Conservation (phyloP, 2,329 filamentous ascomycete genomes). For the Colletotrichum karsti region DNA sequence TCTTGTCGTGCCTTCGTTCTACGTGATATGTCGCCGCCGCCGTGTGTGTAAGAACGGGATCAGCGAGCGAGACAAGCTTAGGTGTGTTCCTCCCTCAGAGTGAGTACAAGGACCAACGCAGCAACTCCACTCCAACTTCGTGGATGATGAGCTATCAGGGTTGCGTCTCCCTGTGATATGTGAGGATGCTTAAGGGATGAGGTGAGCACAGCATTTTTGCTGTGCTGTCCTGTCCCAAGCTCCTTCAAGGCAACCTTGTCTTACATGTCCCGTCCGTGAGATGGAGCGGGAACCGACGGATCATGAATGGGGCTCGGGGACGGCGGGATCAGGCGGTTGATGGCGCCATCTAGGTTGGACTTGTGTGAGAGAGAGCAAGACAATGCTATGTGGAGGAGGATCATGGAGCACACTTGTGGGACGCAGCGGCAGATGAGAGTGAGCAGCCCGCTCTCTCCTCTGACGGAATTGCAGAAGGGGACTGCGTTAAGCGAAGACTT, state of each 20-base stretch:
- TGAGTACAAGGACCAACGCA: too few species aligned
- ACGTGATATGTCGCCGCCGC: neutral
- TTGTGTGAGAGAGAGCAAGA: neutral
- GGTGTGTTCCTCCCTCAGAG: too few species aligned
- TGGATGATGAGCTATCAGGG: neutral
- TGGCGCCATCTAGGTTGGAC: constrained; percentile 8
- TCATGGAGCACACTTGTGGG: neutral
- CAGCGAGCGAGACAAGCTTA: neutral
- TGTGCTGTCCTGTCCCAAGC: neutral
- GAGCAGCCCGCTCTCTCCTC: neutral
- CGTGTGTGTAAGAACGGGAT: neutral
- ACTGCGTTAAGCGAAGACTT: neutral
- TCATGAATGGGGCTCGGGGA: neutral
- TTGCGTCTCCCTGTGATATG: neutral
- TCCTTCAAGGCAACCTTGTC: neutral
- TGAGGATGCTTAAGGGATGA: neutral
- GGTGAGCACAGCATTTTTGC: neutral
- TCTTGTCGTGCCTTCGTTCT: too few species aligned
- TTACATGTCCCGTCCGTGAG: neutral
- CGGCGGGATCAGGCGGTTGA: constrained; percentile 10
- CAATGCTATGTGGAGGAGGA: neutral
- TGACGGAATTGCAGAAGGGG: neutral
- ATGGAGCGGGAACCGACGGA: neutral
- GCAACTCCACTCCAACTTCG: neutral
- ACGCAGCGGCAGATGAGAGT: neutral